Evolutionary conservation across 2,329 filamentous ascomycete species (phyloP), one percentile per base, ranked within the genome.

Genomic region (Endocalyx cinctus): DNA sequence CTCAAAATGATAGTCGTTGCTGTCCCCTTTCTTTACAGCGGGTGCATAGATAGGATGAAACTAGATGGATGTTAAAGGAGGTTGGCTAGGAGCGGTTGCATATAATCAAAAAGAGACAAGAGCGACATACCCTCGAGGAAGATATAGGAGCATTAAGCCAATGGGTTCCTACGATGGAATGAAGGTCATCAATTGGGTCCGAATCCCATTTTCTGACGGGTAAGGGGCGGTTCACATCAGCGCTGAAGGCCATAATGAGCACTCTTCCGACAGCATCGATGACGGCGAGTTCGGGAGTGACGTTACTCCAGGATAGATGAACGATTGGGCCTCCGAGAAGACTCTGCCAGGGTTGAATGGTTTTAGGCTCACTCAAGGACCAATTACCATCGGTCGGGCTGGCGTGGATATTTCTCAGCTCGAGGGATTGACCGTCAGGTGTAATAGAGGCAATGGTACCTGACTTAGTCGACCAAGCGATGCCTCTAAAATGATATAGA

Each of bases 391-490:
- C 74, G 10, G 79, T 70, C 1, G 79, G 72, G 45, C 80, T 71
- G 50, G 83, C 81, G 20, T 77, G 73, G 31, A 95, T 69, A 53
- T 86, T 82, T 38, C 82, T 79, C 28, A 94, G 69, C 52, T 84
- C 79, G 33, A 96, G 66, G 11, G 70, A 72, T 29, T 73, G 72
- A 17, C 85, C 84, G 59, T 89, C 83, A 12, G 76, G 64, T 14
- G 81, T 76, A 45, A 97, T 83, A 34, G 82, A 83, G 17, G 89
- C 89, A 46, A 97, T 86, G 39, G 82, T 87, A 27, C 90, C 90
- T 40, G 79, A 76, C 50, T 82, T 88, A n/a, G n/a, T n/a, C 10
- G 90, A 95, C 89, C 90, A 97, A 18, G 84, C 80, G 34, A 96
- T 74, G 44, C 78, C 79, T 55, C 88, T 94, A 47, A 27, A 29